phyloP scores from a whole-genome alignment of 345 rosid genomes.

The Salix caprea region DNA sequence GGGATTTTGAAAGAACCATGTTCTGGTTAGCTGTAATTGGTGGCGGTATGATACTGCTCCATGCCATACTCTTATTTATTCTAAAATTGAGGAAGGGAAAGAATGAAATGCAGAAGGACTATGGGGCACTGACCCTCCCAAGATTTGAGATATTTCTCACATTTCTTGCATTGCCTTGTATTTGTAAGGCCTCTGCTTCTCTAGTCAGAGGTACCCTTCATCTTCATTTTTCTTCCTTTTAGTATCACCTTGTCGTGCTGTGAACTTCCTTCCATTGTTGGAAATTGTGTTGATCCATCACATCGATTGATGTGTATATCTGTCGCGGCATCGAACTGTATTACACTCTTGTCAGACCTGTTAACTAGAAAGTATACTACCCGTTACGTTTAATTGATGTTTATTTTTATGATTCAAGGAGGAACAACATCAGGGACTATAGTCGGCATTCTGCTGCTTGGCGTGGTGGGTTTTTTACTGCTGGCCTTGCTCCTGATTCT shows the following conservation, averaged over 20 bases:
- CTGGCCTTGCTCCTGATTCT: slow-evolving; percentile 66
- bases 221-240: not conserved
- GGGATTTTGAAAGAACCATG: slow-evolving; percentile 74
- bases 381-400: not conserved
- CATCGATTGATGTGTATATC: not conserved
- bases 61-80: slow-evolving; percentile 45
- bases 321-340: not conserved
- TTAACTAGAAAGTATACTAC: not conserved
- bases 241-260: not conserved
- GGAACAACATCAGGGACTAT: slow-evolving; percentile 43
- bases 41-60: slow-evolving; percentile 62
- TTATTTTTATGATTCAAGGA: slow-evolving; percentile 35
- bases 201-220: slow-evolving; percentile 51
- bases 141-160: slow-evolving; percentile 77
- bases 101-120: slow-evolving; percentile 36
- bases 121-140: slow-evolving; percentile 71
- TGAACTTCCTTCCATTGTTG: not conserved
- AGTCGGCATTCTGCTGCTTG: slow-evolving; percentile 57
- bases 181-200: slow-evolving; percentile 62
- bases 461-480: slow-evolving; percentile 43
- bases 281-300: not conserved
- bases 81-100: slow-evolving; percentile 46
- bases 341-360: not conserved
- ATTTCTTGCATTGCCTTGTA: slow-evolving; percentile 69
- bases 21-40: slow-evolving; percentile 79